Evolutionary conservation across 169 alveolate genomes (phyloP).

Genomic region (Babesia bovis): DNA sequence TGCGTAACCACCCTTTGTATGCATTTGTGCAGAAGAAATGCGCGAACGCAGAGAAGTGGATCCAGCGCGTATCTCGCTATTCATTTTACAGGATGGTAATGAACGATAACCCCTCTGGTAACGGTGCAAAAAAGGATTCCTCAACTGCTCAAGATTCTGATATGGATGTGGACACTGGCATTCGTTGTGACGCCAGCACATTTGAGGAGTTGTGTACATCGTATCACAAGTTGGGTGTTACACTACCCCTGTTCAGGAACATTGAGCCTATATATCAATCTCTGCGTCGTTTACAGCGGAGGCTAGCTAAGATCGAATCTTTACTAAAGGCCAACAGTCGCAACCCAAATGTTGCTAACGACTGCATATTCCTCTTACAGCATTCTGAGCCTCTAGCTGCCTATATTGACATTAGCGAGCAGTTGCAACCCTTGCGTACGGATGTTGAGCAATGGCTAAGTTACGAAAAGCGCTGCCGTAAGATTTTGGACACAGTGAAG

Average conservation of each 20-base stretch:
- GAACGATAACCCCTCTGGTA: constrained; percentile 6
- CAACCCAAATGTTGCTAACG: constrained; percentile 41
- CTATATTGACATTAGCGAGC: constrained; percentile 19
- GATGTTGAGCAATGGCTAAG: constrained; percentile 46
- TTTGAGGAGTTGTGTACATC: constrained; percentile 34
- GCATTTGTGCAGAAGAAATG: constrained; percentile 16
- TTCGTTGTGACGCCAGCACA: constrained; percentile 23
- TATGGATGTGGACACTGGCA: background rate
- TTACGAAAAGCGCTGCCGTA: constrained; percentile 57
- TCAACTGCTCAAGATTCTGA: background rate
- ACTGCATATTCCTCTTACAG: constrained; percentile 43
- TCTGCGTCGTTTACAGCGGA: constrained; percentile 33
- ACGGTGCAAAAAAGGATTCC: background rate
- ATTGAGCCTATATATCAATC: constrained; percentile 50
- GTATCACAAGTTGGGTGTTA: constrained; percentile 37
- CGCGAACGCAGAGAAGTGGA: constrained; percentile 22
- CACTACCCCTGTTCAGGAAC: constrained; percentile 33
- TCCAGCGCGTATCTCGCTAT: constrained; percentile 16
- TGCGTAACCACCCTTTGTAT: constrained; percentile 23
- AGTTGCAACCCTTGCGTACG: constrained; percentile 33
- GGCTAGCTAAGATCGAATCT: constrained; percentile 34
- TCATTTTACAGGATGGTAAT: constrained; percentile 15
- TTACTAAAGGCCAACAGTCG: constrained; percentile 23
- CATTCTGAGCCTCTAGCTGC: constrained; percentile 50
- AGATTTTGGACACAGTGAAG: constrained; percentile 34